phyloP scores from a whole-genome alignment of 2,329 filamentous ascomycete genomes.

The Onygenales sp. region DNA sequence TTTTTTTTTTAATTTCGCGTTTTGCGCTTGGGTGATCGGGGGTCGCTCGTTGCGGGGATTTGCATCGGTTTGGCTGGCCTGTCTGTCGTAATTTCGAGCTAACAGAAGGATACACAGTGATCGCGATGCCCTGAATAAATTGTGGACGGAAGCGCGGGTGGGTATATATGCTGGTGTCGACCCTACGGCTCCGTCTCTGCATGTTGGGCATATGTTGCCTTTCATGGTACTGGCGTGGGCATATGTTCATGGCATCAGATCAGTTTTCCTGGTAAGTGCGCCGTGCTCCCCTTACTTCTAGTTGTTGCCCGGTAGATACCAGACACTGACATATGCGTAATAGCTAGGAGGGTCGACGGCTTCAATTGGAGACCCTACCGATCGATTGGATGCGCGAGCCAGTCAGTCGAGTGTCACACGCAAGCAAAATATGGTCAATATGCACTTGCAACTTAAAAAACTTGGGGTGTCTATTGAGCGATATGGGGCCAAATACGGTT shows the following conservation, averaged over 20 bases:
- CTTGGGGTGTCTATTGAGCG: constrained; percentile 66
- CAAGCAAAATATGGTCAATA: constrained; percentile 38
- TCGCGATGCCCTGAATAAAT: constrained; percentile 31
- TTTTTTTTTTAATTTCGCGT: too few species aligned
- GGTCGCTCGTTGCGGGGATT: too few species aligned
- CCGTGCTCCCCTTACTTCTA: neutral
- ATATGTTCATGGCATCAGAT: constrained; percentile 38
- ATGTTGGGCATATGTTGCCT: constrained; percentile 42
- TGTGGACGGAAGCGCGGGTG: constrained; percentile 37
- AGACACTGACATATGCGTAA: constrained; percentile 9
- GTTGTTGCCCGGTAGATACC: neutral
- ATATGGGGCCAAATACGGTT: constrained; percentile 57
- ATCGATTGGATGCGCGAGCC: constrained; percentile 32
- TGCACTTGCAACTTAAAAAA: constrained; percentile 44
- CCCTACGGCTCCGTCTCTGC: constrained; percentile 41
- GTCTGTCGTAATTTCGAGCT: neutral
- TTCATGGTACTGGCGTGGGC: constrained; percentile 43
- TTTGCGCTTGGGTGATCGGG: too few species aligned
- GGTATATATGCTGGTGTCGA: constrained; percentile 42
- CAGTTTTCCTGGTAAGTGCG: constrained; percentile 35
- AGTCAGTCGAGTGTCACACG: constrained; percentile 27
- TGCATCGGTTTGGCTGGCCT: too few species aligned
- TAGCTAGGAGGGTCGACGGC: constrained; percentile 40
- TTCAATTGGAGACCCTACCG: constrained; percentile 38
- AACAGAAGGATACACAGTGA: constrained; percentile 20